phyloP scores from a whole-genome alignment of 306 rosid species.

The Aeschynomene evenia region DNA sequence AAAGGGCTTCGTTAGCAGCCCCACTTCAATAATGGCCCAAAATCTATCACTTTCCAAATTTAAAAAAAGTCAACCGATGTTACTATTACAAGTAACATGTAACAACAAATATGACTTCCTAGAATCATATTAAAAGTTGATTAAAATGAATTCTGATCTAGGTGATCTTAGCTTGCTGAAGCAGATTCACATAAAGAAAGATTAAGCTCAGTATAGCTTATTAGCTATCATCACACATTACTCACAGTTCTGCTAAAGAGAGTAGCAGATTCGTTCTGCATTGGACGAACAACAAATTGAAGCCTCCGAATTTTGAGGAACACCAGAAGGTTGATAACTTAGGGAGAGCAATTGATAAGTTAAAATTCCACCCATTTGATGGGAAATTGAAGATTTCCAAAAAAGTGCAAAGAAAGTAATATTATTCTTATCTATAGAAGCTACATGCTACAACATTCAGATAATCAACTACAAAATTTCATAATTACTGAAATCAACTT shows the following conservation, averaged over 20 bases:
- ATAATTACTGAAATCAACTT: slow-evolving; percentile 24
- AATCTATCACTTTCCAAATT: too few relatives aligned
- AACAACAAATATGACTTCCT: slow-evolving; percentile 4
- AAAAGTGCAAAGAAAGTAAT: background rate
- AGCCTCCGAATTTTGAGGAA: slow-evolving; percentile 12
- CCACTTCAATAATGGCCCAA: too few relatives aligned
- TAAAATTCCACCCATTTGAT: slow-evolving; percentile 3
- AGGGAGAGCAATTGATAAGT: background rate
- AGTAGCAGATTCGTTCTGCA: background rate
- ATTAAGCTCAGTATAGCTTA: background rate
- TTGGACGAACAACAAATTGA: slow-evolving; percentile 26
- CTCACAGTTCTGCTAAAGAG: background rate
- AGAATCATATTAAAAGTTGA: background rate
- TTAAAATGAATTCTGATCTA: slow-evolving; percentile 5
- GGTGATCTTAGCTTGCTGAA: slow-evolving; percentile 13
- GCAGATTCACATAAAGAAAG: slow-evolving; percentile 13
- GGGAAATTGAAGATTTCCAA: slow-evolving; percentile 23
- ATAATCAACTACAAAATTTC: slow-evolving; percentile 24
- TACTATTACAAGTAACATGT: too few relatives aligned
- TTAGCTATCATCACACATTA: background rate
- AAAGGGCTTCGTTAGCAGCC: too few relatives aligned
- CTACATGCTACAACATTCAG: slow-evolving; percentile 29
- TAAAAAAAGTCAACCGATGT: too few relatives aligned
- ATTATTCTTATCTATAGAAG: slow-evolving; percentile 23
- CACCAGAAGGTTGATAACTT: background rate